Conservation (phyloP, 345 rosid species). For the Corchorus olitorius region DNA sequence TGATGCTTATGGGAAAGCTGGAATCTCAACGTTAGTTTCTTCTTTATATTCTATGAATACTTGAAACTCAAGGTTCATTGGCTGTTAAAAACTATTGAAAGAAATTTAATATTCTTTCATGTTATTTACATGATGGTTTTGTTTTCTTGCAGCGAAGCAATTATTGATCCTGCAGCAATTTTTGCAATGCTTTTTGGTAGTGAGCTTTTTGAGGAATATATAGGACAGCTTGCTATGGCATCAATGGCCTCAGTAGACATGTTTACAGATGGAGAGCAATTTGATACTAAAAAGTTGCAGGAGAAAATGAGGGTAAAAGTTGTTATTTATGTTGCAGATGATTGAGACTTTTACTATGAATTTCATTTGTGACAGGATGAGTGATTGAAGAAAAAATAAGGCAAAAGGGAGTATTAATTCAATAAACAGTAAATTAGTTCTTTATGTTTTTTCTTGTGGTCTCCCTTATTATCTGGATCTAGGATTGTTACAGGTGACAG, state of each 20-base stretch:
- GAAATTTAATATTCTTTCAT: constrained; percentile 4
- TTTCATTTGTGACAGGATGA: background rate
- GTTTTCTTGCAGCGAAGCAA: constrained; percentile 67
- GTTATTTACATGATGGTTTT: constrained; percentile 23
- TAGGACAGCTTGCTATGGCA: constrained; percentile 99
- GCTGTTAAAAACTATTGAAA: constrained; percentile 16
- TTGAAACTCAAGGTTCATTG: constrained; percentile 24
- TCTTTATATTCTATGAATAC: constrained; percentile 24
- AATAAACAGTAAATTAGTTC: background rate
- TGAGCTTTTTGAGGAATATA: constrained; percentile 92
- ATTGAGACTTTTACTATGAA: background rate
- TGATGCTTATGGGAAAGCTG: constrained; percentile 89
- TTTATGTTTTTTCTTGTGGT: background rate
- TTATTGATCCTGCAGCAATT: constrained; percentile 91
- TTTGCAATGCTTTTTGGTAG: constrained; percentile 99
- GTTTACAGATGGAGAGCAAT: constrained; percentile 77
- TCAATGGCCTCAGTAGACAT: constrained; percentile 96
- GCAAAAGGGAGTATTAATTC: background rate
- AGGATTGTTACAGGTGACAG: background rate
- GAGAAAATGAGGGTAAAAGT: constrained; percentile 80
- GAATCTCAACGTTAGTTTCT: constrained; percentile 86
- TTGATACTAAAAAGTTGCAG: constrained; percentile 85
- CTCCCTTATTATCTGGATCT: background rate
- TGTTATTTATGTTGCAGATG: constrained; percentile 11
- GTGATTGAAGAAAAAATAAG: background rate